Evolutionary conservation across 2,329 filamentous ascomycete genomes (phyloP), one percentile per base, ranked within the genome.

Genomic region (Colletotrichum liriopes): DNA sequence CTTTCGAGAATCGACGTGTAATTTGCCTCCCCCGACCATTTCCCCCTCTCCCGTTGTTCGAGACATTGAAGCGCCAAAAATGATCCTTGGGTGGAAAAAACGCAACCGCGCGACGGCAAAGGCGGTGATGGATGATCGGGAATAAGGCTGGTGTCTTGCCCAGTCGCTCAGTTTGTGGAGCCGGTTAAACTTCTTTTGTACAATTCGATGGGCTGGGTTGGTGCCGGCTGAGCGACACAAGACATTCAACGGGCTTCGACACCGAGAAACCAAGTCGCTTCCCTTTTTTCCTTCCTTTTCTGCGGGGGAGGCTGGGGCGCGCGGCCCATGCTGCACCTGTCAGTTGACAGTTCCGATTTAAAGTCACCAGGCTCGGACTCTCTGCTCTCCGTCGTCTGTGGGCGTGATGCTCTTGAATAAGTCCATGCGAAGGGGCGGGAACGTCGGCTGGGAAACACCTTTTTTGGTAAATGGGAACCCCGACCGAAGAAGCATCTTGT

Each of bases 71-170:
- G 23, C 20, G 35, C 11, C 23, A 14, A 62, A 54, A 54, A 45
- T 8, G 41, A 16, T 1, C 37, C 6, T 29, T 18, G 23, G 32
- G 55, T 41, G 32, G 49, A 26, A 39, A 9, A 11, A 32, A 43
- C 14, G 20, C 20, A 72, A 63, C n/a, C 58, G 65, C 5, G 65
- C 37, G n/a, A n/a, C 16, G 16, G 16, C 14, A 39, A 23, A 18
- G 20, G 58, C 55, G 59, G 52, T 23, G 54, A 54, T 29, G 47
- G 65, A 39, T 60, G 60, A 58, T 39, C 12, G 26, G 35, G 51
- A 32, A 54, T 14, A 29, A 54, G 49, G 55, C 51, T 56, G 29
- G n/a, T 69, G 69, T 72, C 54, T 72, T 59, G 52, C 23, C n/a
- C 45, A 3, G 11, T 5, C n/a, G 4, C n/a, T 49, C 45, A 7